phyloP scores from a whole-genome alignment of 208 protist species.

The Trypanosoma vivax region DNA sequence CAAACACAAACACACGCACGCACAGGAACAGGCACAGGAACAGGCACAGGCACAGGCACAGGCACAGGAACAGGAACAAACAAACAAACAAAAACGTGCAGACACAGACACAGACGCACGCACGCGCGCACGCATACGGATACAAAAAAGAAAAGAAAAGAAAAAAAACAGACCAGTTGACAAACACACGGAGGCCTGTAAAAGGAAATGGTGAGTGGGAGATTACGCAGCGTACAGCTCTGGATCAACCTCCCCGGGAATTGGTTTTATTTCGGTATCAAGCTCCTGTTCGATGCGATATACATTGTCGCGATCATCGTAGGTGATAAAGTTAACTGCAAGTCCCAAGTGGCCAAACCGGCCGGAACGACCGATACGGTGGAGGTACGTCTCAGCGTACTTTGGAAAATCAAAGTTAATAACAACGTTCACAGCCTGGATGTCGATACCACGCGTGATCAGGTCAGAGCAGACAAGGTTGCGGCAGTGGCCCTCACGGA shows the following conservation, averaged over 20 bases:
- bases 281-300: conserved; percentile 98
- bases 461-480: conserved; percentile 99
- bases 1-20: background rate
- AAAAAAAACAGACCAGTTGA: no score
- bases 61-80: background rate
- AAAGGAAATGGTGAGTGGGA: no score
- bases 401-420: conserved; percentile 99
- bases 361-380: conserved; percentile 94
- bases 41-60: background rate
- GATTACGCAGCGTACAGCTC: conserved; percentile 90
- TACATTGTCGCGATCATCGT: conserved; percentile 93
- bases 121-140: no score
- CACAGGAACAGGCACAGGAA: background rate
- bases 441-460: conserved; percentile 99
- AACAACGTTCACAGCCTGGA: conserved; percentile 99
- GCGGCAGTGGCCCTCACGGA: conserved; percentile 95
- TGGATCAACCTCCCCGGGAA: conserved; percentile 94
- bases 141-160: no score
- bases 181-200: no score
- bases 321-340: conserved; percentile 99
- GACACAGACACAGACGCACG: no score
- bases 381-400: conserved; percentile 97
- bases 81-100: background rate
- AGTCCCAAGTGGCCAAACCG: conserved; percentile 98
- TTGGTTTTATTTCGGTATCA: conserved; percentile 98